phyloP scores from a whole-genome alignment of 2,329 filamentous ascomycete genomes.

The Clonostachys rhizophaga region DNA sequence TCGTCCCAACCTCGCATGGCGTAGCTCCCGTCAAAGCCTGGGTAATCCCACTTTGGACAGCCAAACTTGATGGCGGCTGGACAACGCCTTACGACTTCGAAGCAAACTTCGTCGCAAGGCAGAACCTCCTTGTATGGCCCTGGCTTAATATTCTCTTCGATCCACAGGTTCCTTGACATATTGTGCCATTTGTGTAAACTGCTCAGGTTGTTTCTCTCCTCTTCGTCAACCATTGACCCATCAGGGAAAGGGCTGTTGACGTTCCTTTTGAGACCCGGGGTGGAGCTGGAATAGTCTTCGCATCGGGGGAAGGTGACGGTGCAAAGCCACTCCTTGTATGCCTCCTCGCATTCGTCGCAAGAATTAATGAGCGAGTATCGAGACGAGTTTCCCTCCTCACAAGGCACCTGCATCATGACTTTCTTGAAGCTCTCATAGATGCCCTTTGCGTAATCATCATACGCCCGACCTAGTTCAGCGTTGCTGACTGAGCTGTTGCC shows the following conservation, averaged over 20 bases:
- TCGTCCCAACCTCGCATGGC: constrained; percentile 14
- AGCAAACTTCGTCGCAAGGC: constrained; percentile 85
- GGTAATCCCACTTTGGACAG: constrained; percentile 54
- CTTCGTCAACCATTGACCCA: constrained; percentile 45
- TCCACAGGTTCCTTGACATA: constrained; percentile 63
- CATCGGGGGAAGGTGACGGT: constrained; percentile 90
- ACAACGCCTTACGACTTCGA: constrained; percentile 79
- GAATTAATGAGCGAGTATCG: constrained; percentile 76
- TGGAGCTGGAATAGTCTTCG: constrained; percentile 66
- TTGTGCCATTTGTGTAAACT: constrained; percentile 15
- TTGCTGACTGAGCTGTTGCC: constrained; percentile 64
- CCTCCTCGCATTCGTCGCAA: constrained; percentile 70
- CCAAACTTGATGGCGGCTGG: constrained; percentile 70
- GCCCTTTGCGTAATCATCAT: constrained; percentile 68
- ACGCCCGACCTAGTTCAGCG: constrained; percentile 61
- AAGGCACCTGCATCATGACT: constrained; percentile 78
- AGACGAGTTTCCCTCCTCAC: constrained; percentile 68
- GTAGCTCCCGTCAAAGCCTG: constrained; percentile 28
- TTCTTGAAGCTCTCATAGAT: constrained; percentile 78
- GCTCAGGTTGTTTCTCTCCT: constrained; percentile 14
- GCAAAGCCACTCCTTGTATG: constrained; percentile 95
- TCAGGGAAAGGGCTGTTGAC: constrained; percentile 67
- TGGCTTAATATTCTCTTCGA: constrained; percentile 68
- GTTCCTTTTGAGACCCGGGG: constrained; percentile 54
- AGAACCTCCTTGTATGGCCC: constrained; percentile 93